Base-by-base conservation (phyloP, 306 rosid species). In the Aeschynomene evenia region DNA sequence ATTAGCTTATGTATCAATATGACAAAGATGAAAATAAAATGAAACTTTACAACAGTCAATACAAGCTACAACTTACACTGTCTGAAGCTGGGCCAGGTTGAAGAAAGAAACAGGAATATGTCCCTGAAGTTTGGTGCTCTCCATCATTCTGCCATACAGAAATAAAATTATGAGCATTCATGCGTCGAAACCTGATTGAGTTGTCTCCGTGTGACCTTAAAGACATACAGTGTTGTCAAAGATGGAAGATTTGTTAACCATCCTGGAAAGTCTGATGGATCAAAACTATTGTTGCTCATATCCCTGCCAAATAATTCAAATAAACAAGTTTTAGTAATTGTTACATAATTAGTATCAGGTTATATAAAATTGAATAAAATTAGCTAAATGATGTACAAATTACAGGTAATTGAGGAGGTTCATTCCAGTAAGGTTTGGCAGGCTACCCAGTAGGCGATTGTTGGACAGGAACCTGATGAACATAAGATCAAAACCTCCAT, bases 231-330 rank as follows among this genome's bases (percentile, higher is more conserved):
- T 50, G 94, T 82, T 24, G 84, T 85, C 67, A 90, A 63, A 58
- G 71, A 61, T 63, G 34, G 14, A 15, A 82, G 79, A 34, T 73
- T 78, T 46, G 79, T 64, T 31, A 80, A 7, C 94, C 91, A 85
- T 1, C 42, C 2, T 26, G 94, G 91, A 70, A 84, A 45, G 16
- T 78, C 66, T 20, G 91, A 73, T 10, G 7, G 54, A 42, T 45
- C 68, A 42, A 90, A 90, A 70, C 69, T 77, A 33, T 77, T 90
- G 33, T 85, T 85, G 84, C 94, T 90, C 78, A 87, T 3, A 54
- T 82, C 86, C 78, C 86, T 82, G 19, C 66, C 12, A 21, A 74
- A 48, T 49, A 51, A 76, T 68, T 55, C 20, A 62, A 57, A 23
- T 21, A 66, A 62, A 24, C 23, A 77, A 45, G 52, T 70, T 52